Percentiles rank a stretch among this genome's conserved stretches.
phyloP scores from a whole-genome alignment of 2,329 filamentous ascomycete species.

The Beauveria bassiana region DNA sequence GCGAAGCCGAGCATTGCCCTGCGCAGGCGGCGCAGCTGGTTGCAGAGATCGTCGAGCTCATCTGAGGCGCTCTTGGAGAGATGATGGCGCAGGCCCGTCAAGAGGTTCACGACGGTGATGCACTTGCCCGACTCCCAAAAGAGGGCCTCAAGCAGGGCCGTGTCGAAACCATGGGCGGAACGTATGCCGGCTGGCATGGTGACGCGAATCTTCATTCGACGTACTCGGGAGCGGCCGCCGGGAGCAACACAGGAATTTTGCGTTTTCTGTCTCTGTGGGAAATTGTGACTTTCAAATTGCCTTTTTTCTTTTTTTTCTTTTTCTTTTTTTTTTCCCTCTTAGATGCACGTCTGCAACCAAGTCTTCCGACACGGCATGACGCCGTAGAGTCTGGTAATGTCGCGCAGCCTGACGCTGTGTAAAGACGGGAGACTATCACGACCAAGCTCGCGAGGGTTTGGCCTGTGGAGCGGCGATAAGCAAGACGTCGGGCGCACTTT shows the following conservation, averaged over 20 bases:
- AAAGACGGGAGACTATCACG: neutral
- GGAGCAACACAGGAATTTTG: neutral
- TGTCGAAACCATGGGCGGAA: neutral
- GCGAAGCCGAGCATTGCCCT: slow-evolving; percentile 4
- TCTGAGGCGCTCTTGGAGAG: neutral
- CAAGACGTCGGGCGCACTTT: neutral
- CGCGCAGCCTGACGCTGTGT: neutral
- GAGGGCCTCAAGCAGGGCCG: neutral
- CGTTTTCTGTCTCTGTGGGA: neutral
- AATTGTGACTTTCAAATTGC: neutral
- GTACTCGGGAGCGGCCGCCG: neutral
- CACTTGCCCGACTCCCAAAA: slow-evolving; percentile 7
- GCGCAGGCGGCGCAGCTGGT: neutral
- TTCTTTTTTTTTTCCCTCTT: neutral
- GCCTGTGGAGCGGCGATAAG: neutral
- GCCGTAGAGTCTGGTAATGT: neutral
- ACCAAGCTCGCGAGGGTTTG: neutral
- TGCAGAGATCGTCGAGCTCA: neutral
- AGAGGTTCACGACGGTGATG: neutral
- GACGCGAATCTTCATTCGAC: neutral
- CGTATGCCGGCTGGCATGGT: neutral
- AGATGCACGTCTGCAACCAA: neutral
- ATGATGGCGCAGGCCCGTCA: neutral
- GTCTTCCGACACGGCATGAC: neutral
- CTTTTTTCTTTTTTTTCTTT: neutral